Evolutionary conservation across 2,329 filamentous ascomycete species (phyloP), one percentile per base, ranked within the genome.

Genomic region (Biscogniauxia mediterranea): DNA sequence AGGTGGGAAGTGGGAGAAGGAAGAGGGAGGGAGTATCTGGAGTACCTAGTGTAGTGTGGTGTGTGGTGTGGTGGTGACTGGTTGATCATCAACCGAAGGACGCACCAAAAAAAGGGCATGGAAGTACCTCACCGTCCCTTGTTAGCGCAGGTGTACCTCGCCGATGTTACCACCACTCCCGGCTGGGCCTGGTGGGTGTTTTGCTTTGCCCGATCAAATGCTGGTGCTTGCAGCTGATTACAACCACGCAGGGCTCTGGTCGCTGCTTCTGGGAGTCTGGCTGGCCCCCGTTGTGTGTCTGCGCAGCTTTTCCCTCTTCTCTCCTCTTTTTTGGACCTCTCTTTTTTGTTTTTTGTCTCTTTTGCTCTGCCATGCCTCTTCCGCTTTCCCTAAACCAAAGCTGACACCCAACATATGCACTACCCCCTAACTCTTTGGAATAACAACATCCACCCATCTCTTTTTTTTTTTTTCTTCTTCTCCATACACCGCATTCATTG

Each of bases 151-250:
- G 65, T 73, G 71, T 69, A 66, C 70, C 51, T 54, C 53, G 62
- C 46, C 55, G 50, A 58, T 66, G 61, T 49, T 59, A 58, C 57
- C 50, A 46, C 38, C 38, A 46, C 11, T 49, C 52, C 50, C 17
- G 52, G 52, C 25, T 54, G 52, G 53, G 28, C 53, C 53, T 66
- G 63, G 60, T 66, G 62, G 63, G 62, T 69, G 66, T 66, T 66
- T 67, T 68, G 65, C 62, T 67, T 68, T 70, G 64, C 69, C 64
- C 66, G 69, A 64, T 63, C 65, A 59, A 66, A 66, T 68, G 65
- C 69, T 67, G 68, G 66, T 63, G 64, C 62, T 60, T 69, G 69
- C 71, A 72, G 71, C 69, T 74, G 72, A 74, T 74, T 73, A 69
- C 68, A 59, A 67, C 68, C 67, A 69, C 69, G 66, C 64, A 53